Conservation (phyloP, 768 basidiomycete species). For the Terana coerulea region DNA sequence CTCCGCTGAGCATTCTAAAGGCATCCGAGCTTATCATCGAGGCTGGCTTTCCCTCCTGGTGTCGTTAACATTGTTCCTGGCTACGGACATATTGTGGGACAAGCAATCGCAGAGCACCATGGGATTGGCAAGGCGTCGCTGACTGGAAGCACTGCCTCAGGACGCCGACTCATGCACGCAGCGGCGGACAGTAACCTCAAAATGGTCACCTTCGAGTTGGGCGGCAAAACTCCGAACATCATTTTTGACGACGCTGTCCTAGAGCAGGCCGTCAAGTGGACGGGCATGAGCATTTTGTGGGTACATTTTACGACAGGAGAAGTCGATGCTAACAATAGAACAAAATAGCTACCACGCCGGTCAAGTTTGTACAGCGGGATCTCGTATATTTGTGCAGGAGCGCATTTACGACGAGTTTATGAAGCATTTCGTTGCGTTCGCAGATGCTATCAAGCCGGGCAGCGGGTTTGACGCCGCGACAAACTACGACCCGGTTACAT, state of each 20-base stretch:
- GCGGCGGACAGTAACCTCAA: constrained; percentile 81
- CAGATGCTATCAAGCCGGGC: constrained; percentile 36
- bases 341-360: constrained; percentile 16
- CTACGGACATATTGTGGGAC: constrained; percentile 66
- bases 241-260: constrained; percentile 73
- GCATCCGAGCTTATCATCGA: constrained; percentile 49
- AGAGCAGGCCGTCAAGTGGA: constrained; percentile 70
- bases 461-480: constrained; percentile 37
- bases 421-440: constrained; percentile 35
- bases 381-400: constrained; percentile 55
- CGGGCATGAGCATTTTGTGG: constrained; percentile 67
- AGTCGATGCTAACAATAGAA: background rate
- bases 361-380: constrained; percentile 47
- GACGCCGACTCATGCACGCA: constrained; percentile 75
- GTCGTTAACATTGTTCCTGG: constrained; percentile 76
- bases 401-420: constrained; percentile 56
- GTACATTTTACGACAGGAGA: constrained; percentile 17
- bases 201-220: constrained; percentile 79
- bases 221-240: constrained; percentile 70
- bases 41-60: constrained; percentile 71
- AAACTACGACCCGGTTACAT: too few relatives aligned
- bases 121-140: constrained; percentile 68
- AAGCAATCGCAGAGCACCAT: constrained; percentile 63
- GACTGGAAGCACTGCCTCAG: constrained; percentile 81
- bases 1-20: constrained; percentile 60